These are phyloP conservation scores for Lavandula angustifolia DNA, from an alignment of 257 asterid genomes.

Conservation along the genomic window DNA sequence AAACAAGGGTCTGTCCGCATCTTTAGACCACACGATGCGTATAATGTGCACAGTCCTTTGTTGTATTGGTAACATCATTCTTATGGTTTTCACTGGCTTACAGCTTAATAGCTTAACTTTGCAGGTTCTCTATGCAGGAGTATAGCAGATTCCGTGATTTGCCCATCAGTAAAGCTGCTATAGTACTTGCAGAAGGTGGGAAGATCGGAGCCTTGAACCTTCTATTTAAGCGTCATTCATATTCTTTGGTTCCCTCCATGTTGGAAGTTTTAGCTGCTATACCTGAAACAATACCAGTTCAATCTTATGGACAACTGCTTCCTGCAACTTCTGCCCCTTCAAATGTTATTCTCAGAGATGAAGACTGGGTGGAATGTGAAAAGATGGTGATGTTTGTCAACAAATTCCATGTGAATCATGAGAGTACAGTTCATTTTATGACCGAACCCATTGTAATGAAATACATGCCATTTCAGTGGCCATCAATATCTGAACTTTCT, in stretches of 20 bases:
- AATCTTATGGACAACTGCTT: constrained; percentile 87
- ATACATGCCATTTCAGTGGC: constrained; percentile 69
- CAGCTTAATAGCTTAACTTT: constrained; percentile 65
- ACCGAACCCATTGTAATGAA: constrained; percentile 79
- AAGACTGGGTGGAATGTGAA: constrained; percentile 96
- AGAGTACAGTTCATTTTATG: constrained; percentile 50
- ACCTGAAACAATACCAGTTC: constrained; percentile 95
- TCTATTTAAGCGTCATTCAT: constrained; percentile 89
- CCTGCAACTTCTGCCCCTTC: constrained; percentile 80
- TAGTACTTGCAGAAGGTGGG: constrained; percentile 82
- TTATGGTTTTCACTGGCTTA: constrained; percentile 55
- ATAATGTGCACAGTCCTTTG: constrained; percentile 12
- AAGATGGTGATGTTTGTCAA: constrained; percentile 57
- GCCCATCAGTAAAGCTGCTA: constrained; percentile 69
- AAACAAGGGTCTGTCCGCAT: constrained; percentile 24
- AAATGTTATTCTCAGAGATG: constrained; percentile 64
- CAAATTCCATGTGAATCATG: constrained; percentile 43
- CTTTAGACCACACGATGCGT: constrained; percentile 1
- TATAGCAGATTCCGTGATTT: constrained; percentile 70
- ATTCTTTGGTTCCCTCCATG: constrained; percentile 69
- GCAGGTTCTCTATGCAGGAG: constrained; percentile 93
- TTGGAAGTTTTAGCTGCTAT: constrained; percentile 93
- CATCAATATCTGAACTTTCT: constrained; percentile 74
- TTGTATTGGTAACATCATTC: constrained; percentile 25
- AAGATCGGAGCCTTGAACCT: constrained; percentile 96